These are phyloP conservation scores for Penicillium sp. DNA, from an alignment of 2,329 filamentous ascomycete species.

Conservation along the genomic window DNA sequence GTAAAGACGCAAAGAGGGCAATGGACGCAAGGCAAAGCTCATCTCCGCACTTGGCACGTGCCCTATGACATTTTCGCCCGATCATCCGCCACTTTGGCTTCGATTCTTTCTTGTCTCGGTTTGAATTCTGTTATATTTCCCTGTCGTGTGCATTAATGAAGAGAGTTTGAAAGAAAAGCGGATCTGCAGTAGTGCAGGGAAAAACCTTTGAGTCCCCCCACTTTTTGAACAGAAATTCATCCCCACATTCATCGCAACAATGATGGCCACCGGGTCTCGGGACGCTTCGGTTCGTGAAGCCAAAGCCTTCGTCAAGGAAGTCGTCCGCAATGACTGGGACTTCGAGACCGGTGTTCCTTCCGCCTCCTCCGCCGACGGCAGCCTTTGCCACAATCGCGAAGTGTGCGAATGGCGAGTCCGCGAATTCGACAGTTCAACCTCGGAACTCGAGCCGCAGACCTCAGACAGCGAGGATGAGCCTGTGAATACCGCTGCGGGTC, in stretches of 20 bases:
- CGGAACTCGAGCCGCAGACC: constrained; percentile 37
- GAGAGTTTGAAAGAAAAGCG: neutral
- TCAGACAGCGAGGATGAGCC: constrained; percentile 19
- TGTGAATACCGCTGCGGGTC: constrained; percentile 32
- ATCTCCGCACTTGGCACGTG: constrained; percentile 14
- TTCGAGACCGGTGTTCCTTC: constrained; percentile 31
- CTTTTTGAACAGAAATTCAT: constrained; percentile 5
- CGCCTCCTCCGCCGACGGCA: constrained; percentile 19
- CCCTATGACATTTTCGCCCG: constrained; percentile 6
- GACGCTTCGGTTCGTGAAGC: constrained; percentile 44
- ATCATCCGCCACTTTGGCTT: constrained; percentile 7
- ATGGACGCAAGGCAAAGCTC: neutral
- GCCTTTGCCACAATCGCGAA: constrained; percentile 26
- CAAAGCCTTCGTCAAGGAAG: constrained; percentile 42
- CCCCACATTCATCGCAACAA: constrained; percentile 17
- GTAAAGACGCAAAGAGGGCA: neutral
- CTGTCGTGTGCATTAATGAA: neutral
- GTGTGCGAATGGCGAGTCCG: constrained; percentile 39
- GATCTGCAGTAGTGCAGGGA: constrained; percentile 8
- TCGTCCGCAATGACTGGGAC: constrained; percentile 47
- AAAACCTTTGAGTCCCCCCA: constrained; percentile 19
- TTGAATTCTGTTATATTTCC: neutral
- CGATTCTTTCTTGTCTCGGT: neutral
- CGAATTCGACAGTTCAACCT: constrained; percentile 41
- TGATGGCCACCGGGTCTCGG: constrained; percentile 33